Base-by-base conservation (phyloP, 1,284 basidiomycete genomes). In the Marasmius fiardii region DNA sequence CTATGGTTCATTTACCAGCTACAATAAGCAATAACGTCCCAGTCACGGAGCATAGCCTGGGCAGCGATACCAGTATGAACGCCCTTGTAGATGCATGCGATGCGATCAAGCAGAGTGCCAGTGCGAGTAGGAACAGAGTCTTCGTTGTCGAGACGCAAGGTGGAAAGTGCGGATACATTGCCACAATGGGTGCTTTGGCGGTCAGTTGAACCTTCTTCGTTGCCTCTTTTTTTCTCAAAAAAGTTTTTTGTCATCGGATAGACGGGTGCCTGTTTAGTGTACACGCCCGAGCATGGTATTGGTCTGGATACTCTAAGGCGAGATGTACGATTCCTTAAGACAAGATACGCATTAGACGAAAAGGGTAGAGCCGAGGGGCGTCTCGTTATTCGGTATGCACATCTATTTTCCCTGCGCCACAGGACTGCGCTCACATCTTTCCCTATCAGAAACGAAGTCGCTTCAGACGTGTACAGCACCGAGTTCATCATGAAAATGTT, bases 141-240 rank as follows among this genome's bases (percentile, higher is more conserved):
- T 99, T 99, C 69, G 91, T 99, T 1, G 93, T 99, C 24, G 95
- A 99, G 75, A 98, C 95, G 0, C 97, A 99, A 72, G 96, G 97
- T 54, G 96, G 96, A 34, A 89, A 89, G 73, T 97, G 93, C 69
- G 96, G 97, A 10, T 98, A 97, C 71, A 86, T 99, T 59, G 95
- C 95, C 6, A 90, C 94, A 1, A 84, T 98, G 79, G 97, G 96
- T 55, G 96, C 93, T 1, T 77, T 99, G 61, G 96, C 97, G 44
- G 94, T 94, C 61, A 69, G 90, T 79, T 7, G 53, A 11, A 53
- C 16, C 23, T 43, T 28, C 43, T 28, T 31, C 28, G 41, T 24
- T 21, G 10, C 10, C 28, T 31, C 28, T 31, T 4, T 43, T 43
- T 31, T 21, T 21, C 47, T 34, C 35, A 16, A 44, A 39, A 12